Base-by-base conservation (phyloP, 2,329 filamentous ascomycete species). In the Colletotrichum graminicola region DNA sequence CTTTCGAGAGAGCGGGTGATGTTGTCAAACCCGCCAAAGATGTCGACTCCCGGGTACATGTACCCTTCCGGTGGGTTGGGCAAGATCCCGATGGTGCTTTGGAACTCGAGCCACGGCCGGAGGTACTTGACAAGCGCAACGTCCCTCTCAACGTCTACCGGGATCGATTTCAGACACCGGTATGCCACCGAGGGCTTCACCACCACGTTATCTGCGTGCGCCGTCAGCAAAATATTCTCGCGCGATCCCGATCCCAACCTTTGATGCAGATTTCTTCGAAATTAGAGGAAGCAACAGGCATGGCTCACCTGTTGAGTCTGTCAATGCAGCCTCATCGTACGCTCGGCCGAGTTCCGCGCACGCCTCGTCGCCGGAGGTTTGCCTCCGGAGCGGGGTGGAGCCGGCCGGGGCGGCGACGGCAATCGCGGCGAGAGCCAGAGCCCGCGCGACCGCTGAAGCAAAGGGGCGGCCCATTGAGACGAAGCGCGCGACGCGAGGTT, bases 61-160 rank as follows among this genome's bases (percentile, higher is more conserved):
- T 76, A 76, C 34, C 67, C 73, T 4, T 66, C 62, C 3, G 75
- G 75, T 1, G 75, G 75, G 5, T 62, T 59, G 23, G 64, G 62
- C 7, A 76, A 72, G 23, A 75, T 70, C 11, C 70, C 65, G 34
- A 76, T 18, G 2, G 75, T 76, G 60, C 73, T 73, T 51, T 76
- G 75, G n/a, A 63, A 75, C 55, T 73, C 65, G 6, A 75, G 29
- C 39, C 65, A 75, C 7, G 76, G 75, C 10, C 57, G 23, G 2
- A 76, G 34, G 49, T 74, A 76, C 36, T 66, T 49, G 21, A 76
- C 43, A 8, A 76, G 59, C 2, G 62, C 68, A 5, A 62, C 23
- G n/a, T 75, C 64, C 10, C 56, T 65, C 11, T 72, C 70, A 3
- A 62, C 57, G 18, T 74, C 72, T 4, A 75, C 52, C 16, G 73